A percentile compares a stretch with the other conserved stretches of the same genome.
These are phyloP conservation scores for Chrysoporthe deuterocubensis DNA, from an alignment of 2,329 filamentous ascomycete species.

Conservation along the genomic window DNA sequence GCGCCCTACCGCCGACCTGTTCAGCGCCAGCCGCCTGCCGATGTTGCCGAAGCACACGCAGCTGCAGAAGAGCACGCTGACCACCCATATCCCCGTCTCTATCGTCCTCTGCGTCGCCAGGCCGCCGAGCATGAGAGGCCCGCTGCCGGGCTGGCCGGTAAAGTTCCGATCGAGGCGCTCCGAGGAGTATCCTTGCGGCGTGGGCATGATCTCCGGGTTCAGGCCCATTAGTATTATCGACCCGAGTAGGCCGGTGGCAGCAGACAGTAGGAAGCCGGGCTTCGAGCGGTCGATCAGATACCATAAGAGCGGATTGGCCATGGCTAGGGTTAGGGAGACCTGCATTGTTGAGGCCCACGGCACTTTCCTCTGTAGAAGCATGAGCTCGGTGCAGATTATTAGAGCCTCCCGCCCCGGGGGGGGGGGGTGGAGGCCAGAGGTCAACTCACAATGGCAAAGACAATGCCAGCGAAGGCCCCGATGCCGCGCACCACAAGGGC, in stretches of 20 bases:
- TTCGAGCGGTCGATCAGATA: conserved; percentile 92
- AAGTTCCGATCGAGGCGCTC: conserved; percentile 35
- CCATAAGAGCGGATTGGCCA: conserved; percentile 94
- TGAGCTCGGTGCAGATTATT: conserved; percentile 3
- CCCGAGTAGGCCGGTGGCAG: conserved; percentile 72
- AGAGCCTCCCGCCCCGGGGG: too few relatives aligned
- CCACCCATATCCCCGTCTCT: conserved; percentile 82
- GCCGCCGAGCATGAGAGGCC: conserved; percentile 51
- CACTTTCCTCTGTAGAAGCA: conserved; percentile 69
- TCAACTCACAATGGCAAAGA: conserved; percentile 74
- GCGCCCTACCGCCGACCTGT: conserved; percentile 44
- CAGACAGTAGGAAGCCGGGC: conserved; percentile 80
- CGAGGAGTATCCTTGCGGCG: conserved; percentile 55
- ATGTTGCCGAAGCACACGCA: conserved; percentile 97
- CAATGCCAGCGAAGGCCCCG: conserved; percentile 64
- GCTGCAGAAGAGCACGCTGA: conserved; percentile 92
- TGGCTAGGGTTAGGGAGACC: conserved; percentile 82
- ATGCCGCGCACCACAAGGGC: conserved; percentile 63
- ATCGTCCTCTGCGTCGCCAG: conserved; percentile 66
- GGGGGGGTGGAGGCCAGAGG: not conserved
- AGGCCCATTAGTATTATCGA: conserved; percentile 75
- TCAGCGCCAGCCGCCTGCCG: conserved; percentile 75
- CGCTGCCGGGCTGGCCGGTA: conserved; percentile 29
- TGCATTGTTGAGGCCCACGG: conserved; percentile 96
- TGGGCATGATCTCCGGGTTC: conserved; percentile 77